Percentiles rank a stretch among this genome's conserved stretches.
Evolutionary conservation across 225 moss, liverwort and hornwort species (phyloP).

Genomic region (Antitrichia curtipendula): DNA sequence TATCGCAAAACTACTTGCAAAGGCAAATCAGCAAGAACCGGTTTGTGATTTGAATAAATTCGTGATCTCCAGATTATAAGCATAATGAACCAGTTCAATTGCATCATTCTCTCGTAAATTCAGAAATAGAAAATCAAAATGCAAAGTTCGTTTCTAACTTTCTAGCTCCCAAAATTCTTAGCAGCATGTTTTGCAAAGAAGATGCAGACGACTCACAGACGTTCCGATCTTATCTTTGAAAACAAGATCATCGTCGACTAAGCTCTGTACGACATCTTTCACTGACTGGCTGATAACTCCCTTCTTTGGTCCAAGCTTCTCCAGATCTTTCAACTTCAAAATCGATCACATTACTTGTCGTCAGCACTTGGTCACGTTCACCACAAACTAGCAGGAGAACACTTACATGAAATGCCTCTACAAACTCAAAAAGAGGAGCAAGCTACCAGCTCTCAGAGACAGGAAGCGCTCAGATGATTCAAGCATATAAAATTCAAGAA

Average conservation of each 20-base stretch:
- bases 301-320: conserved; percentile 89
- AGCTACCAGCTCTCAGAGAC: background rate
- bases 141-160: background rate
- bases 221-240: conserved; percentile 91
- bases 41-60: background rate
- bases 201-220: conserved; percentile 33
- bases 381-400: background rate
- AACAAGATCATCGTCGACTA: conserved; percentile 84
- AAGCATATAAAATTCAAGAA: background rate
- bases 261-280: conserved; percentile 75
- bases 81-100: background rate
- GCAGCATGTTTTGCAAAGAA: background rate
- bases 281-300: conserved; percentile 87
- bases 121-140: background rate
- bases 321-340: conserved; percentile 70
- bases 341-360: background rate
- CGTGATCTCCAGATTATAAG: background rate
- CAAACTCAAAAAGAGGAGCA: background rate
- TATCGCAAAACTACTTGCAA: background rate
- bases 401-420: background rate
- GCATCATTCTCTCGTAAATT: background rate
- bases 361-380: background rate
- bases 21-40: background rate
- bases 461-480: background rate
- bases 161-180: background rate